Base-by-base conservation (phyloP, 2,329 filamentous ascomycete species). In the Talaromyces marneffei region DNA sequence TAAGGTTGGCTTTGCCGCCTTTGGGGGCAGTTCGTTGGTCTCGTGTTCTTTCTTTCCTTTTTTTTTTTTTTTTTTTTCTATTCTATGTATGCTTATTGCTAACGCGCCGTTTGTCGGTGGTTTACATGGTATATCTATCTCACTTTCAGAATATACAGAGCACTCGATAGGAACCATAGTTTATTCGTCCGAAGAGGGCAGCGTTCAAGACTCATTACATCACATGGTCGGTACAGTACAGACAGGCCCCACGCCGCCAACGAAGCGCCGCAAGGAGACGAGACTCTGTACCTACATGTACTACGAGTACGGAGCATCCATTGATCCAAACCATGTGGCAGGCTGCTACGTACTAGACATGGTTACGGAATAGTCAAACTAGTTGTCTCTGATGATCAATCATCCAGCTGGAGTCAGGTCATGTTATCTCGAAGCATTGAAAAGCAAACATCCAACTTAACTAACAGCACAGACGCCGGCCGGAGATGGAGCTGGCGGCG, bases 401-500 rank as follows among this genome's bases (percentile, higher is more conserved):
- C 48, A 23, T 31, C 46, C 46, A 52, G 29, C 46, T 52, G 46
- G 46, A 37, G 33, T 29, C 33, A 52, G 23, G 37, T 27, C 46
- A 57, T 27, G 29, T 40, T 18, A 14, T 66, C n/a, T n/a, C n/a
- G n/a, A n/a, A n/a, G n/a, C 27, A 16, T 14, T 31, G 9, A 23
- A 40, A 39, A 10, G 27, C 65, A 60, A 62, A 64, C n/a, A n/a
- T n/a, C 44, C 23, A 42, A 44, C 14, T n/a, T n/a, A 42, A 7
- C 39, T 63, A 58, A 66, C 63, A 69, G 66, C 64, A 66, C 68
- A 67, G 66, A 63, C 64, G 67, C 66, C 66, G 66, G 68, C 66
- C 29, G 48, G 29, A 68, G 67, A 67, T 68, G 69, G 70, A 70
- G 65, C 63, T 66, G 69, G 65, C 68, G 66, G 69, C 70, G 69